These are phyloP conservation scores for Peronospora destructor DNA, from an alignment of 352 stramenopile genomes.

Conservation along the genomic window DNA sequence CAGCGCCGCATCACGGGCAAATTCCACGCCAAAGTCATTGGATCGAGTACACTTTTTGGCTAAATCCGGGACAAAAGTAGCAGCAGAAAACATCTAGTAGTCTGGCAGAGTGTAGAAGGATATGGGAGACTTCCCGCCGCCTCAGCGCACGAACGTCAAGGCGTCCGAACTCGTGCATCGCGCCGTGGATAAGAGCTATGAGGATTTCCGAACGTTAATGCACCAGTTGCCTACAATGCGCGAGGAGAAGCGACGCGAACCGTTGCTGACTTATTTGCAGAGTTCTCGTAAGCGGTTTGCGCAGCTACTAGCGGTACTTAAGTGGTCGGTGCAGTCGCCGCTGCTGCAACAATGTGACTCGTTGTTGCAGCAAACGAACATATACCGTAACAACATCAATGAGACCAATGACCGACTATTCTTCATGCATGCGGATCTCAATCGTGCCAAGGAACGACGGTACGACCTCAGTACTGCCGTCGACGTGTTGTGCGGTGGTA, in stretches of 20 bases:
- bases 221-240: constrained; percentile 59
- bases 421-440: constrained; percentile 78
- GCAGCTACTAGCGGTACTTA: constrained; percentile 69
- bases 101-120: neutral
- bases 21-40: constrained; percentile 11
- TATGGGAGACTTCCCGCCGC: constrained; percentile 73
- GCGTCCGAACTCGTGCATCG: constrained; percentile 72
- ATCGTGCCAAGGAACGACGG: constrained; percentile 69
- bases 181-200: constrained; percentile 78
- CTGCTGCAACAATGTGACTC: constrained; percentile 66
- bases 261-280: constrained; percentile 54
- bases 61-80: constrained; percentile 19
- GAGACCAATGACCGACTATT: constrained; percentile 82
- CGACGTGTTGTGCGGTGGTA: constrained; percentile 73
- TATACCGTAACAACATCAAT: constrained; percentile 69
- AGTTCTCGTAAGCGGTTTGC: constrained; percentile 63
- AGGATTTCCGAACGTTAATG: constrained; percentile 69
- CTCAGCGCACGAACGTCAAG: constrained; percentile 49
- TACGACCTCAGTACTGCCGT: constrained; percentile 80
- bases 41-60: constrained; percentile 18
- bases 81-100: constrained; percentile 3
- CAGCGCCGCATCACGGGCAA: constrained; percentile 5
- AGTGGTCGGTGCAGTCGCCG: constrained; percentile 82
- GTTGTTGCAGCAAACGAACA: constrained; percentile 49
- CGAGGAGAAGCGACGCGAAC: constrained; percentile 69